Evolutionary conservation across 2,329 filamentous ascomycete genomes (phyloP), one percentile per base, ranked within the genome.

Genomic region (Fusarium cyanostomum): DNA sequence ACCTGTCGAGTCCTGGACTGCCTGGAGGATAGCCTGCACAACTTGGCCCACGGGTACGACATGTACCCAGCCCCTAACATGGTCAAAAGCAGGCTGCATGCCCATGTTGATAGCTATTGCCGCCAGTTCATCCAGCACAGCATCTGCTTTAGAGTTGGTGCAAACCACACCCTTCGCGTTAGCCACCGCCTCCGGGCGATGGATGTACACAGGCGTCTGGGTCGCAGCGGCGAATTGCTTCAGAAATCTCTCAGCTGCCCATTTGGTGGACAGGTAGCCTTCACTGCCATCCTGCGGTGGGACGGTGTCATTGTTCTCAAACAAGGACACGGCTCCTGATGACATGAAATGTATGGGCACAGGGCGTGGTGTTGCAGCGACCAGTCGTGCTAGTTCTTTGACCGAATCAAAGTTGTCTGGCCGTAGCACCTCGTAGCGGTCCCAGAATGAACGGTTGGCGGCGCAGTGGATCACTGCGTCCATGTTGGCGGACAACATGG

Each of bases 21-120:
- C 0, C 1, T 30, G 2, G 0, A 28, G 45, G 3, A 41, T 31
- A 0, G 7, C 7, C 0, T 1, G 5, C 12, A 16, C 26, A 4
- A 49, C 21, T 5, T 8, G 6, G 2, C 6, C 1, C 2, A 15
- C 11, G 0, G 26, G 26, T 0, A 49, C 27, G 4, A 49, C 12
- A 41, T 49, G 24, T 1, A 49, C 45, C 9, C 33, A 41, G 7
- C 45, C 45, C 0, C 8, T 5, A 27, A 49, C 45, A 0, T 34
- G 33, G 1, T 41, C 24, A 2, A 41, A 41, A 5, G 34, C 9
- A n/a, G 45, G 45, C 5, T 26, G 45, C 7, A 49, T 5, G n/a
- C 3, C 34, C 15, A 0, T 39, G 10, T 0, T 12, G 21, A 4
- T 39, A 21, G 3, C 27, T 1, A 3, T 39, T 30, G 34, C 0